Percentiles rank a stretch among this genome's conserved stretches.
Evolutionary conservation across 768 basidiomycete species (phyloP).

Genomic region (Dentipellis fragilis): DNA sequence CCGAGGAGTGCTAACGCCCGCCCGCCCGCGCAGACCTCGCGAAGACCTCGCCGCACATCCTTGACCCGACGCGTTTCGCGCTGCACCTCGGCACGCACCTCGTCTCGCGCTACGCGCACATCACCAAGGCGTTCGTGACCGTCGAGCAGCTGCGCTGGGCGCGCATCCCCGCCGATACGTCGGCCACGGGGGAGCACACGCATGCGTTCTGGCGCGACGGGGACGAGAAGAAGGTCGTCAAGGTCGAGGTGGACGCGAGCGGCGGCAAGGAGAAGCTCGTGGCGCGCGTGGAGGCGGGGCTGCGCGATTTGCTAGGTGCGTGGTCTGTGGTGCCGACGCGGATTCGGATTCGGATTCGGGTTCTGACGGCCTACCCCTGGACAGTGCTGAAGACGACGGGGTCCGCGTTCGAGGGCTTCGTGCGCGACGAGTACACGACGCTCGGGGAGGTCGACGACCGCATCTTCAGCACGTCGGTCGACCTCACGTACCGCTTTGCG

Average conservation of each 20-base stretch:
- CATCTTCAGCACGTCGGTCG: conserved; percentile 83
- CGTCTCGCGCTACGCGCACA: conserved; percentile 70
- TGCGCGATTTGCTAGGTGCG: conserved; percentile 75
- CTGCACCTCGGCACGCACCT: conserved; percentile 80
- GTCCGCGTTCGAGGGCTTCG: conserved; percentile 73
- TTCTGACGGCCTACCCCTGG: background rate
- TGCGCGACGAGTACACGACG: conserved; percentile 85
- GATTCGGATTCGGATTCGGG: background rate
- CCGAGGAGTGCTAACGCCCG: too few relatives aligned
- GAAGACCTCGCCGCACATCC: conserved; percentile 81
- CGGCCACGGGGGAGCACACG: conserved; percentile 41
- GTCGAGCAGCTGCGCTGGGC: conserved; percentile 81
- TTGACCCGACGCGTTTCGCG: conserved; percentile 77
- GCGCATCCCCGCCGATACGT: conserved; percentile 48
- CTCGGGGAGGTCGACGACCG: conserved; percentile 77
- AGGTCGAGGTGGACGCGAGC: conserved; percentile 34
- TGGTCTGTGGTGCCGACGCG: too few relatives aligned
- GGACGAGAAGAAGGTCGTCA: conserved; percentile 72
- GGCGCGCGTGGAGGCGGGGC: conserved; percentile 31
- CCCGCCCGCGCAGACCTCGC: conserved; percentile 52
- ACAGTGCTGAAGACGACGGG: conserved; percentile 86
- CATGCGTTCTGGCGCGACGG: conserved; percentile 87
- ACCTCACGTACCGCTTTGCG: conserved; percentile 59
- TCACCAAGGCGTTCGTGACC: conserved; percentile 58
- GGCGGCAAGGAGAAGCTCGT: conserved; percentile 1